A percentile compares a stretch with the other conserved stretches of the same genome.
These are phyloP conservation scores for Rehmannia glutinosa DNA, from an alignment of 257 asterid species.

Conservation along the genomic window DNA sequence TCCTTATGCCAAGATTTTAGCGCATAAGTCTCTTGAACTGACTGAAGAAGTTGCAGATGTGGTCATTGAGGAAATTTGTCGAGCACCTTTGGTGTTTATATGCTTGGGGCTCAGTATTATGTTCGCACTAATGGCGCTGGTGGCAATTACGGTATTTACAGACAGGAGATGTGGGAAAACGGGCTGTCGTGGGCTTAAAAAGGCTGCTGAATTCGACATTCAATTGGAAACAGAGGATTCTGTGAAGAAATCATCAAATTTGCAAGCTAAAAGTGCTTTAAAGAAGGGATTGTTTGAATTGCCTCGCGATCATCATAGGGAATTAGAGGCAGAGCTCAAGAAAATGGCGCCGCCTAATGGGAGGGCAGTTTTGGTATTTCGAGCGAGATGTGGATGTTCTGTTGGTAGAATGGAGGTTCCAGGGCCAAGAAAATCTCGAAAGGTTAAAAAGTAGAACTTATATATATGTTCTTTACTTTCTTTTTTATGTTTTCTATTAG, in stretches of 20 bases:
- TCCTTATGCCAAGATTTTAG: conserved; percentile 49
- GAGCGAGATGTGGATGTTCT: conserved; percentile 91
- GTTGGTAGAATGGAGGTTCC: conserved; percentile 89
- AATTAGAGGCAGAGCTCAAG: conserved; percentile 91
- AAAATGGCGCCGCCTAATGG: conserved; percentile 95
- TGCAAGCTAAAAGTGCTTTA: conserved; percentile 27
- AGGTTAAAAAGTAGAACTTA: conserved; percentile 64
- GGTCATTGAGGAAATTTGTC: conserved; percentile 57
- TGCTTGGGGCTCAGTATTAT: conserved; percentile 76
- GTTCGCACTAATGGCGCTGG: conserved; percentile 52
- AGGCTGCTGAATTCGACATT: conserved; percentile 91
- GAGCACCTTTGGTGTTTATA: conserved; percentile 70
- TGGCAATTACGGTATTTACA: conserved; percentile 49
- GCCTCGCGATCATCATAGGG: conserved; percentile 80
- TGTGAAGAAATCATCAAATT: conserved; percentile 46
- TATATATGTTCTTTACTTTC: conserved; percentile 5
- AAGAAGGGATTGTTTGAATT: conserved; percentile 69
- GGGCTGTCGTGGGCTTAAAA: conserved; percentile 72
- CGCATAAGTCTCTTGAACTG: conserved; percentile 34
- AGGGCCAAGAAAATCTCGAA: conserved; percentile 67
- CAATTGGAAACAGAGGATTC: conserved; percentile 80
- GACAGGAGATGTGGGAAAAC: conserved; percentile 62
- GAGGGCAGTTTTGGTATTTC: conserved; percentile 80
- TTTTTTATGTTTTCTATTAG: not conserved
- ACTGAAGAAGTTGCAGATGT: conserved; percentile 43